Conservation (phyloP, 768 basidiomycete species). For the Boletus huronensis region DNA sequence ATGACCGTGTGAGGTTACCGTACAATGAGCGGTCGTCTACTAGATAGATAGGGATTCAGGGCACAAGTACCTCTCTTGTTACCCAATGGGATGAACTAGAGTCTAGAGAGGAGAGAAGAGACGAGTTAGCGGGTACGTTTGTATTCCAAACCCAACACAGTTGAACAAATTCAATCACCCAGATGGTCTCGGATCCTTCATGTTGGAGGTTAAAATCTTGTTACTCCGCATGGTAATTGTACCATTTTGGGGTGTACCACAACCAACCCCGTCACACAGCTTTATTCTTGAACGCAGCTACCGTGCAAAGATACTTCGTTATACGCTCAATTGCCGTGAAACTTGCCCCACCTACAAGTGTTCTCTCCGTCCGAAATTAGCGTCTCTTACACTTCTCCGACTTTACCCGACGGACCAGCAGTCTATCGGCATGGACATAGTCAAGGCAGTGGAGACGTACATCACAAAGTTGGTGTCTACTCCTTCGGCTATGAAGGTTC, state of each 20-base stretch:
- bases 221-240: background rate
- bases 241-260: conserved; percentile 1
- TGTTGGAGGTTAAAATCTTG: background rate
- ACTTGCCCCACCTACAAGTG: background rate
- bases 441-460: conserved; percentile 94
- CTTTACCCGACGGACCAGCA: background rate
- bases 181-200: background rate
- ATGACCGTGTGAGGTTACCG: background rate
- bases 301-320: background rate
- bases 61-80: background rate
- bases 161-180: background rate
- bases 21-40: background rate
- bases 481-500: conserved; percentile 90
- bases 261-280: background rate
- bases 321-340: background rate
- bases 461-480: conserved; percentile 83
- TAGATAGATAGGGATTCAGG: background rate
- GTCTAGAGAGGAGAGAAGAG: background rate
- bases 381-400: background rate
- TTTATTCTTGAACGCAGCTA: background rate
- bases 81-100: background rate
- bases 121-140: background rate
- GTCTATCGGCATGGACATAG: conserved; percentile 73
- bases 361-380: background rate
- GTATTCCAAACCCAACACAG: background rate